phyloP scores from a whole-genome alignment of 2,329 filamentous ascomycete genomes.

The Aspergillus candidus region DNA sequence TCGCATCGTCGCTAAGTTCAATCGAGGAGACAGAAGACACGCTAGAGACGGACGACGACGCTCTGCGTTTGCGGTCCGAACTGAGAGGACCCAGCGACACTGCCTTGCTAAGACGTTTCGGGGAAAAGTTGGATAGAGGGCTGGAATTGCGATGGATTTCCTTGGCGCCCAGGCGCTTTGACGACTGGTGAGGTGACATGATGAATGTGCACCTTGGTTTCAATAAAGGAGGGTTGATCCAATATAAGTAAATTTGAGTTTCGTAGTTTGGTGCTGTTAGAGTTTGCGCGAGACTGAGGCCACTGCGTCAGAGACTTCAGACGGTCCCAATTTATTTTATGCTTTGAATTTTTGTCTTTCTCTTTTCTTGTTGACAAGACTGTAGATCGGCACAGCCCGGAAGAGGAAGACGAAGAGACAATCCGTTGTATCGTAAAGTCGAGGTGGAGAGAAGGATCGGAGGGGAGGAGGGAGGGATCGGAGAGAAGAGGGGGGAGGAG shows the following conservation, averaged over 20 bases:
- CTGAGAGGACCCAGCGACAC: slow-evolving; percentile 17
- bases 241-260: background rate
- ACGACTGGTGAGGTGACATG: slow-evolving; percentile 24
- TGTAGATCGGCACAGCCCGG: too few species aligned
- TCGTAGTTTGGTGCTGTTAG: background rate
- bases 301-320: slow-evolving; percentile 17
- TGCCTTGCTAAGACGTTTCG: slow-evolving; percentile 22
- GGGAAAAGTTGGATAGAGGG: slow-evolving; percentile 17
- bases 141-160: slow-evolving; percentile 18
- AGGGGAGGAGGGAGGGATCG: background rate
- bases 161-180: slow-evolving; percentile 20
- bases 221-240: background rate
- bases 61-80: slow-evolving; percentile 29
- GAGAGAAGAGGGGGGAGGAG: slow-evolving; percentile 5
- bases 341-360: too few species aligned
- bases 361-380: too few species aligned
- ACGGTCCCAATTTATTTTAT: too few species aligned
- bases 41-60: slow-evolving; percentile 32
- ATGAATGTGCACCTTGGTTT: slow-evolving; percentile 3
- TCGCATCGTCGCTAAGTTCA: slow-evolving; percentile 31
- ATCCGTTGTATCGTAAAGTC: background rate
- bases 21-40: slow-evolving; percentile 34
- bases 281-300: slow-evolving; percentile 13
- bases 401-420: too few species aligned
- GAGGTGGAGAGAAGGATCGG: slow-evolving; percentile 2